Evolutionary conservation across 352 stramenopile genomes (phyloP), one percentile per base, ranked within the genome.

Genomic region (Phytophthora capsici): DNA sequence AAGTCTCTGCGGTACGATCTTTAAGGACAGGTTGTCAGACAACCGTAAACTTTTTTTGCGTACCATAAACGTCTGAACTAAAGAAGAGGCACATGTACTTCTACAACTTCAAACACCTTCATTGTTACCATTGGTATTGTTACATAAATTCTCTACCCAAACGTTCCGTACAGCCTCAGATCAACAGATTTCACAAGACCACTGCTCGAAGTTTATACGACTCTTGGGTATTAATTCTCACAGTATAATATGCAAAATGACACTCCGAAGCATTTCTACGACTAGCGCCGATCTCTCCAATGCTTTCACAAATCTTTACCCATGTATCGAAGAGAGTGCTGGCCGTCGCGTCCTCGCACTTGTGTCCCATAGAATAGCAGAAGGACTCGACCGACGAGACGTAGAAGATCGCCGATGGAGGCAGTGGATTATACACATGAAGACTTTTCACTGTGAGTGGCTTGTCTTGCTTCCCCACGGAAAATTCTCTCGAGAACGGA

Each of bases 121-220:
- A n/a, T n/a, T n/a, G n/a, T n/a, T n/a, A n/a, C n/a, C n/a, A 34
- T 34, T 34, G 28, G 0, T 34, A 34, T 34, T 34, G 28, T 34
- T 34, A 34, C 28, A 34, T n/a, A 34, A 34, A 34, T 34, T 36
- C 40, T 34, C 19, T 28, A 12, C 37, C 28, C 28, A 34, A 34
- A 34, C 8, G 36, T 3, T 22, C 14, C 14, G 38, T 48, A 16
- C n/a, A 10, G 10, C 16, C 28, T 22, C 79, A 86, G 41, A 43
- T 92, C 78, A 19, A 90, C 80, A 37, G 84, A 75, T n/a, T 61
- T 61, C 5, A 92, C 53, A 13, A 92, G 56, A 90, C 78, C 25
- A 93, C 71, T 10, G 84, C 85, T 10, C 84, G 84, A 51, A 90
- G 54, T 69, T 84, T 81, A 63, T 83, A 69, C 19, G 69, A 68